Evolutionary conservation across 2,329 filamentous ascomycete species (phyloP).

Genomic region (Arachnomyces sp.): DNA sequence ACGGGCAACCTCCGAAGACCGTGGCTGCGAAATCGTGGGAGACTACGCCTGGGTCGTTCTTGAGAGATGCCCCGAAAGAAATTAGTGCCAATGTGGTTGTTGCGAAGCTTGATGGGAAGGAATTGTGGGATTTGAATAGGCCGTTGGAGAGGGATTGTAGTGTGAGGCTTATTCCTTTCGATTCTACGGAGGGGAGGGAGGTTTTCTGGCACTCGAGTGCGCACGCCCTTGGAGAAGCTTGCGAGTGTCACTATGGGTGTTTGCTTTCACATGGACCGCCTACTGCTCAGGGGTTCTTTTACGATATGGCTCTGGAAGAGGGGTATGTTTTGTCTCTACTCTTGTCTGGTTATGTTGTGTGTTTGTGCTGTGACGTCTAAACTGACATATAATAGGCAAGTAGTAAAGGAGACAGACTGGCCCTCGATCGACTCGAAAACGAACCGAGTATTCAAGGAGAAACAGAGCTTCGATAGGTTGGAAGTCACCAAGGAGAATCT

Average conservation of each 20-base stretch:
- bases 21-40: constrained; percentile 72
- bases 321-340: constrained; percentile 38
- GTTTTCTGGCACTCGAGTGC: constrained; percentile 98
- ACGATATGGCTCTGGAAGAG: constrained; percentile 82
- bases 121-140: constrained; percentile 87
- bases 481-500: constrained; percentile 85
- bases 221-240: constrained; percentile 91
- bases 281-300: constrained; percentile 89
- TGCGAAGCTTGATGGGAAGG: constrained; percentile 67
- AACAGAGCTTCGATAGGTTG: constrained; percentile 87
- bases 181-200: constrained; percentile 68
- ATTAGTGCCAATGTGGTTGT: constrained; percentile 77
- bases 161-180: constrained; percentile 78
- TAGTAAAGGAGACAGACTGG: constrained; percentile 70
- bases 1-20: constrained; percentile 30
- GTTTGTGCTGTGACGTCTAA: not conserved
- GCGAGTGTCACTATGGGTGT: constrained; percentile 83
- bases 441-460: constrained; percentile 84
- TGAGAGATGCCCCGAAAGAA: constrained; percentile 77
- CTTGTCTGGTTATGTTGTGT: too few species aligned
- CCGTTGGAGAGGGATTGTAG: constrained; percentile 83
- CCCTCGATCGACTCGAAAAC: constrained; percentile 76
- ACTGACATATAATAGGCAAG: constrained; percentile 34
- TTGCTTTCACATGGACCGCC: constrained; percentile 90
- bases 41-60: constrained; percentile 74